Conservation (phyloP, 768 basidiomycete genomes). For the Tylopilus intermedius region DNA sequence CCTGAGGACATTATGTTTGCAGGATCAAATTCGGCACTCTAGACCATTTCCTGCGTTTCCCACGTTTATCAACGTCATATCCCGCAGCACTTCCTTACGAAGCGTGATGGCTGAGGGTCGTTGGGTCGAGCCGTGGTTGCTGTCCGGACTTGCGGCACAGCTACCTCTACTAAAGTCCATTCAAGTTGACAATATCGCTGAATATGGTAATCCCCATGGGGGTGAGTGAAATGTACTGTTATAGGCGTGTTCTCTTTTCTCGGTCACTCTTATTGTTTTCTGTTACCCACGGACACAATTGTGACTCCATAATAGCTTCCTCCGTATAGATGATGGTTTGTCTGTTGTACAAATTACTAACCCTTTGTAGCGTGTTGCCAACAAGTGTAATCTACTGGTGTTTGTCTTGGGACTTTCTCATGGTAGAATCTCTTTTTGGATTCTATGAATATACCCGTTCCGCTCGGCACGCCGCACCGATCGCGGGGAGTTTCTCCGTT, state of each 20-base stretch:
- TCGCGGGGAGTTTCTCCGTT: not conserved
- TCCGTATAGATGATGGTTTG: constrained; percentile 1
- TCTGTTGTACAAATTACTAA: constrained; percentile 3
- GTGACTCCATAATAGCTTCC: constrained; percentile 1
- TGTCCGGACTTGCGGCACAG: constrained; percentile 10
- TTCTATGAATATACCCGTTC: no score
- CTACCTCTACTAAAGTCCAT: constrained; percentile 15
- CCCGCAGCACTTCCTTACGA: constrained; percentile 5
- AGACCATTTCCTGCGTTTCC: constrained; percentile 41
- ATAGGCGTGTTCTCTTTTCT: constrained; percentile 1
- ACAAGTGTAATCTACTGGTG: constrained; percentile 4
- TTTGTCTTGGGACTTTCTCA: not conserved
- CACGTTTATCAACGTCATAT: constrained; percentile 6
- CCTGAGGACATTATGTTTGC: constrained; percentile 44
- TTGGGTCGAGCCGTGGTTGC: constrained; percentile 20
- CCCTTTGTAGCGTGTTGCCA: not conserved
- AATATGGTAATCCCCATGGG: not conserved
- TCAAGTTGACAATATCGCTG: constrained; percentile 1
- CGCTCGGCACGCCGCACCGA: not conserved
- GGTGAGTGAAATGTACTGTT: constrained; percentile 9
- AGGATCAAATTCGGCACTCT: constrained; percentile 29
- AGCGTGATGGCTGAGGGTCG: constrained; percentile 23
- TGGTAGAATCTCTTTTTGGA: not conserved
- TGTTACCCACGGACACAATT: not conserved
- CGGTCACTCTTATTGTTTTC: constrained; percentile 1